Conservation (phyloP, 805 yeast species). For the Yarrowia keelungensis region DNA sequence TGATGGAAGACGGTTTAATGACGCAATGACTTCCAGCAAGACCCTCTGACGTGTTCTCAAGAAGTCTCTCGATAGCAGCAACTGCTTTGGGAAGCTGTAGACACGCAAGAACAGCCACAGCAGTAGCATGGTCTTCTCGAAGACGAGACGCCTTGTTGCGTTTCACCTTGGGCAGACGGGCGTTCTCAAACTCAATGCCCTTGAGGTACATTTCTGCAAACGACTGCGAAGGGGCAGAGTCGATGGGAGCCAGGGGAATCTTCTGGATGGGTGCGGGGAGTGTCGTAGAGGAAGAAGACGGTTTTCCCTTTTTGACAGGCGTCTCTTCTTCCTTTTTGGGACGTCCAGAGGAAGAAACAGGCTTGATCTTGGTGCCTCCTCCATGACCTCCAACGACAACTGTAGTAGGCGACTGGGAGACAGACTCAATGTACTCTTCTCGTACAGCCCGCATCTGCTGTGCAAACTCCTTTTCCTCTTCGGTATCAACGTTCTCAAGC, state of each 20-base stretch:
- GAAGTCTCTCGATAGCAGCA: not conserved
- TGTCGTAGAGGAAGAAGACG: not conserved
- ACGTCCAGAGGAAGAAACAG: not conserved
- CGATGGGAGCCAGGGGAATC: slow-evolving; percentile 11
- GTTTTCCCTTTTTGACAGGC: slow-evolving; percentile 26
- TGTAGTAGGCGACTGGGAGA: slow-evolving; percentile 29
- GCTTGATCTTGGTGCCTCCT: slow-evolving; percentile 31
- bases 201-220: slow-evolving; percentile 31
- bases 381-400: slow-evolving; percentile 29
- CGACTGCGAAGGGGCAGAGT: slow-evolving; percentile 10
- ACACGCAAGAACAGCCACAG: slow-evolving; percentile 24
- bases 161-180: slow-evolving; percentile 10
- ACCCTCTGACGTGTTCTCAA: slow-evolving; percentile 11
- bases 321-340: slow-evolving; percentile 34
- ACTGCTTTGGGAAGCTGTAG: slow-evolving; percentile 17
- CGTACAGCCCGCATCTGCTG: slow-evolving; percentile 53
- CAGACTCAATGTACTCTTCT: slow-evolving; percentile 49
- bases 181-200: slow-evolving; percentile 36
- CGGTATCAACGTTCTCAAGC: slow-evolving; percentile 55
- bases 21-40: slow-evolving; percentile 10
- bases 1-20: slow-evolving; percentile 8
- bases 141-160: slow-evolving; percentile 22
- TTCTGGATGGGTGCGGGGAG: slow-evolving; percentile 6
- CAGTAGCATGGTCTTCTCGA: slow-evolving; percentile 14
- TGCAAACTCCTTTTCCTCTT: slow-evolving; percentile 56